Evolutionary conservation across 2,329 filamentous ascomycete genomes (phyloP).

Genomic region (Aspergillus alliaceus): DNA sequence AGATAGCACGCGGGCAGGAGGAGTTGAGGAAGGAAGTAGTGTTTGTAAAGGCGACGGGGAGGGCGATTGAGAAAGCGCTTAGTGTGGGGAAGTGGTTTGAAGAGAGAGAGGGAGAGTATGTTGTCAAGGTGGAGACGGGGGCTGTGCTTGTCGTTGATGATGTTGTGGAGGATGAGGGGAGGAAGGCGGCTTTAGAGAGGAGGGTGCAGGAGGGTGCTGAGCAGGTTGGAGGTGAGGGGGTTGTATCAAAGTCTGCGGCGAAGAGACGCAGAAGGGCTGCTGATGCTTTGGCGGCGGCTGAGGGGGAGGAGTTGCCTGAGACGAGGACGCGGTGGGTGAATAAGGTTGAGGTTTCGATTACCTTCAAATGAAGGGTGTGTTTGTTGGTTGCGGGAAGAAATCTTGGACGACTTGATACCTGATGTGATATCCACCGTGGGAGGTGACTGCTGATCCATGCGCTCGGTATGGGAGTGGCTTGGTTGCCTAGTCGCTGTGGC

Average conservation of each 20-base stretch:
- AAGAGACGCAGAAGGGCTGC: slow-evolving; percentile 32
- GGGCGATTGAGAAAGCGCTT: slow-evolving; percentile 59
- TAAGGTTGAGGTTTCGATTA: slow-evolving; percentile 47
- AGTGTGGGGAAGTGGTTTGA: slow-evolving; percentile 58
- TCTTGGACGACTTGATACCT: background rate
- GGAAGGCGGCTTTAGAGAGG: slow-evolving; percentile 26
- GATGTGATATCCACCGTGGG: too few species aligned
- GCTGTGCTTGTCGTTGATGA: slow-evolving; percentile 62
- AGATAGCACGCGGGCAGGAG: slow-evolving; percentile 34
- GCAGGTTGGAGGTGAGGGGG: slow-evolving; percentile 7
- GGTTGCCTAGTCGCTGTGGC: too few species aligned
- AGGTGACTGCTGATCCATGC: too few species aligned
- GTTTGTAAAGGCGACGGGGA: slow-evolving; percentile 59
- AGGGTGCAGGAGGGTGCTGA: slow-evolving; percentile 15
- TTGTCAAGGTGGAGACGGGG: slow-evolving; percentile 55
- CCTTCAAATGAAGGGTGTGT: slow-evolving; percentile 35
- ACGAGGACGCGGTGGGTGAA: slow-evolving; percentile 48
- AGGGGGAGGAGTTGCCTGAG: slow-evolving; percentile 43
- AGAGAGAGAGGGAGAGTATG: slow-evolving; percentile 49
- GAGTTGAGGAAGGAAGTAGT: slow-evolving; percentile 49
- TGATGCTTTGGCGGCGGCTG: slow-evolving; percentile 22
- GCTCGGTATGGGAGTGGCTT: too few species aligned
- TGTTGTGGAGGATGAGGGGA: slow-evolving; percentile 47
- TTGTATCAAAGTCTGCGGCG: slow-evolving; percentile 18
- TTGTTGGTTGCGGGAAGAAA: background rate